Conservation (phyloP, 305 asterid species). For the Petunia hybrid region DNA sequence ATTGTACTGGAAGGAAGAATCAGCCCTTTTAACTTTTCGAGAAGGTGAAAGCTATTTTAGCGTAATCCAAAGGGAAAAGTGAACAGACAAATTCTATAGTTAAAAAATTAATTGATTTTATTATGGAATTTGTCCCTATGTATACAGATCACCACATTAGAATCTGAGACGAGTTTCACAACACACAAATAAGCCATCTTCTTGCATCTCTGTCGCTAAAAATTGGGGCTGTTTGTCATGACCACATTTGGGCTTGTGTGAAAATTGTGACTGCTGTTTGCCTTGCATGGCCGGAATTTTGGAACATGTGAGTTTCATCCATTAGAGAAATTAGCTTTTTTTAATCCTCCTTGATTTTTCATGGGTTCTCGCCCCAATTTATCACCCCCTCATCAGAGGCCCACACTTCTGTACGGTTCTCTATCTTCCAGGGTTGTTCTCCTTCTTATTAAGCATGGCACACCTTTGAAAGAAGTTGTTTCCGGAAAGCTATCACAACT, state of each 20-base stretch:
- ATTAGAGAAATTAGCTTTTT: too few species aligned
- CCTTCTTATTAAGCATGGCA: not conserved
- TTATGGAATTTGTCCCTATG: not conserved
- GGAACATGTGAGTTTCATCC: too few species aligned
- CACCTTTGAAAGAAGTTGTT: not conserved
- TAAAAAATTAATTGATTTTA: not conserved
- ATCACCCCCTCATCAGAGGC: too few species aligned
- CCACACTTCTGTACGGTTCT: not conserved
- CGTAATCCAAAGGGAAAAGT: not conserved
- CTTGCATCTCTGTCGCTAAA: not conserved
- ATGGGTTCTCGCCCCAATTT: not conserved
- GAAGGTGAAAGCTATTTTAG: not conserved
- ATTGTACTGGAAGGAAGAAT: not conserved
- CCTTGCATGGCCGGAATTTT: not conserved
- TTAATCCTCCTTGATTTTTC: not conserved
- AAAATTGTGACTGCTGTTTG: not conserved
- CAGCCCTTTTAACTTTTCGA: not conserved
- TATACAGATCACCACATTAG: not conserved
- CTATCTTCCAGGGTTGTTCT: slow-evolving; percentile 1
- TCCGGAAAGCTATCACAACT: not conserved
- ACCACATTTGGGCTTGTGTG: not conserved
- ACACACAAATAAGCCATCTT: not conserved
- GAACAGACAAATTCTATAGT: not conserved
- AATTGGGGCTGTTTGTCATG: not conserved
- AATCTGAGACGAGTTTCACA: slow-evolving; percentile 2